phyloP scores from a whole-genome alignment of 2,329 filamentous ascomycete species.

The Biscogniauxia mediterranea region DNA sequence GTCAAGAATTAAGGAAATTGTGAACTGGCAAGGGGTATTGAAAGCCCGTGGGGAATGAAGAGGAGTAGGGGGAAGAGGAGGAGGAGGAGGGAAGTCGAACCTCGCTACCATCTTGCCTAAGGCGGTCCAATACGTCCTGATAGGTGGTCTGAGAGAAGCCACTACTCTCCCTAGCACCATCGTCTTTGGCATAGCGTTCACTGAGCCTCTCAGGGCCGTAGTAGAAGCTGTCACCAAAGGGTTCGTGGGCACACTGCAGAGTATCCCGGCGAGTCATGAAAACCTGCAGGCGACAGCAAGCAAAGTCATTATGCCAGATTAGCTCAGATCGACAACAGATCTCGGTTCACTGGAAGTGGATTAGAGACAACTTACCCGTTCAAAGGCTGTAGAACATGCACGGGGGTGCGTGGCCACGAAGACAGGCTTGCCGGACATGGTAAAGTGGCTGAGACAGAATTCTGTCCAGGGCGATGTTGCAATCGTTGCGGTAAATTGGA shows the following conservation, averaged over 20 bases:
- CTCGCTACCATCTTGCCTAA: slow-evolving; percentile 71
- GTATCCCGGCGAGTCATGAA: slow-evolving; percentile 91
- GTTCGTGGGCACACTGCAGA: slow-evolving; percentile 86
- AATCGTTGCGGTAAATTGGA: slow-evolving; percentile 16
- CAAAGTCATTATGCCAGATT: slow-evolving; percentile 5
- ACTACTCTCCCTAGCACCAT: slow-evolving; percentile 51
- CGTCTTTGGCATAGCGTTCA: slow-evolving; percentile 72
- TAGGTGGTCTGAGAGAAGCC: slow-evolving; percentile 71
- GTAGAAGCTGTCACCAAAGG: slow-evolving; percentile 96
- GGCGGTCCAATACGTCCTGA: slow-evolving; percentile 71
- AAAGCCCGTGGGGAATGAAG: slow-evolving; percentile 15
- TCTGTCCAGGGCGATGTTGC: slow-evolving; percentile 21
- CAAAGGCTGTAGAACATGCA: slow-evolving; percentile 95
- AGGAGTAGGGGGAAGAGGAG: background rate
- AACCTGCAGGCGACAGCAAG: slow-evolving; percentile 54
- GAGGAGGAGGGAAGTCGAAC: slow-evolving; percentile 46
- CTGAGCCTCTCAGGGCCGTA: slow-evolving; percentile 88
- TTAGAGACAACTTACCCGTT: slow-evolving; percentile 63
- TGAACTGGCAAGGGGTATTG: slow-evolving; percentile 10
- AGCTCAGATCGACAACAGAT: background rate
- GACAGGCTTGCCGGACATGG: slow-evolving; percentile 76
- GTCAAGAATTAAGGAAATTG: background rate
- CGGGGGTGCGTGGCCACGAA: slow-evolving; percentile 93
- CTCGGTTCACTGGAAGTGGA: background rate
- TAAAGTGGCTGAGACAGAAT: slow-evolving; percentile 20